Evolutionary conservation across 495 filamentous ascomycete species (phyloP).

Genomic region (Tuber melanosporum): DNA sequence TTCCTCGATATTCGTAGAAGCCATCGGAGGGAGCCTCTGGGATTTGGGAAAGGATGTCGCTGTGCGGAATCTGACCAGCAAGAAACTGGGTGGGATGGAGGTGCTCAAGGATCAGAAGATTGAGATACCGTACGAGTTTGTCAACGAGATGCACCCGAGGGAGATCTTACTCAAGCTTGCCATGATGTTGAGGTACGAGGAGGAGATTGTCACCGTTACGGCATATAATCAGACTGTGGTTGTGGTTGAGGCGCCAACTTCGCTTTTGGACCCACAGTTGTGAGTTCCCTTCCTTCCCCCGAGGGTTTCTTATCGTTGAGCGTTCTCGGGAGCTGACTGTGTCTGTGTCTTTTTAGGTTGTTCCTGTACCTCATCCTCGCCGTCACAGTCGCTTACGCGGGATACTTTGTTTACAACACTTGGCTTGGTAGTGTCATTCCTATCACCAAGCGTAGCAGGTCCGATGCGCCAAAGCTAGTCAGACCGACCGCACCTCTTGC

Average conservation of each 20-base stretch:
- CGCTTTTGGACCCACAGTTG: slow-evolving; percentile 95
- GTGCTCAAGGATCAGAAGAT: slow-evolving; percentile 53
- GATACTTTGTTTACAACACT: slow-evolving; percentile 96
- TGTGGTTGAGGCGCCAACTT: slow-evolving; percentile 86
- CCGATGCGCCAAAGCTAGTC: slow-evolving; percentile 20
- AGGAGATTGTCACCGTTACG: slow-evolving; percentile 63
- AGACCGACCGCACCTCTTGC: slow-evolving; percentile 16
- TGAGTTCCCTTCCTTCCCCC: slow-evolving; percentile 47
- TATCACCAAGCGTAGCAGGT: slow-evolving; percentile 63
- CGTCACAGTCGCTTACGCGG: slow-evolving; percentile 64
- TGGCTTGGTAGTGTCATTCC: slow-evolving; percentile 97
- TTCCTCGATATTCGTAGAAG: slow-evolving; percentile 63
- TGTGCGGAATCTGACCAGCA: slow-evolving; percentile 66
- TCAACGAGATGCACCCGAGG: slow-evolving; percentile 87
- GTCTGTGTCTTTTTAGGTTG: slow-evolving; percentile 53
- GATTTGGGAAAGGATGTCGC: slow-evolving; percentile 16
- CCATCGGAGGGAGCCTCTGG: slow-evolving; percentile 72
- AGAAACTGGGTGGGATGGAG: slow-evolving; percentile 52
- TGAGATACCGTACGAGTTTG: slow-evolving; percentile 72
- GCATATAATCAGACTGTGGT: slow-evolving; percentile 82
- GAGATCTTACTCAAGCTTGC: slow-evolving; percentile 74
- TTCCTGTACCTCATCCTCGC: slow-evolving; percentile 95
- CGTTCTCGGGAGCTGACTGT: slow-evolving; percentile 39
- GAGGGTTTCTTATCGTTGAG: slow-evolving; percentile 9
- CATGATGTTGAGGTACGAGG: slow-evolving; percentile 64